These are phyloP conservation scores for Erythrophleum ivorense DNA, from an alignment of 331 rosid genomes.

Conservation along the genomic window DNA sequence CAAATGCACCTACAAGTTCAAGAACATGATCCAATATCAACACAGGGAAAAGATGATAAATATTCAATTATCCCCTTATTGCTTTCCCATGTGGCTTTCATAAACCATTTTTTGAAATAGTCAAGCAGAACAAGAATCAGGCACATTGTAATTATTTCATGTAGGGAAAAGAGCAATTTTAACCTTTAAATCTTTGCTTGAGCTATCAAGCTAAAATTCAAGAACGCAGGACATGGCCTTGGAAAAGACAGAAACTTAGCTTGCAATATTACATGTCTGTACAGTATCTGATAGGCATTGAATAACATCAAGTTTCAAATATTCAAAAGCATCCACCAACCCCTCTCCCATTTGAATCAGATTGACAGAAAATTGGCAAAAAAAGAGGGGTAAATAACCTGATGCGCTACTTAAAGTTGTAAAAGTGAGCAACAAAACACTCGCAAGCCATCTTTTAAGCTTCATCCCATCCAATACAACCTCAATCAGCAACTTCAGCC, in stretches of 20 bases:
- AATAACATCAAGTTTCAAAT: conserved; percentile 7
- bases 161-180: conserved; percentile 6
- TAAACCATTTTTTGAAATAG: not conserved
- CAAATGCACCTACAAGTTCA: conserved; percentile 78
- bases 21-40: conserved; percentile 40
- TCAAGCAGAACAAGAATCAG: conserved; percentile 12
- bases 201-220: conserved; percentile 14
- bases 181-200: conserved; percentile 6
- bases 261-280: not conserved
- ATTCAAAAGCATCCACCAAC: not conserved
- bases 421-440: conserved; percentile 52
- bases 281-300: not conserved
- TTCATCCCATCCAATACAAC: conserved; percentile 54
- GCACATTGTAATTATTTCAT: not conserved
- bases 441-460: conserved; percentile 49
- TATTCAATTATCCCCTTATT: conserved; percentile 13
- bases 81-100: conserved; percentile 13
- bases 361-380: not conserved
- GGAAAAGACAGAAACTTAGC: conserved; percentile 22
- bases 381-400: conserved; percentile 51
- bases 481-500: conserved; percentile 38
- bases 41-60: conserved; percentile 26
- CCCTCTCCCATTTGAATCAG: not conserved
- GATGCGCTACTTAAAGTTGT: conserved; percentile 51
- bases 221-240: not conserved